Conservation (phyloP, 139 green algal species). For the Closterium sp. region DNA sequence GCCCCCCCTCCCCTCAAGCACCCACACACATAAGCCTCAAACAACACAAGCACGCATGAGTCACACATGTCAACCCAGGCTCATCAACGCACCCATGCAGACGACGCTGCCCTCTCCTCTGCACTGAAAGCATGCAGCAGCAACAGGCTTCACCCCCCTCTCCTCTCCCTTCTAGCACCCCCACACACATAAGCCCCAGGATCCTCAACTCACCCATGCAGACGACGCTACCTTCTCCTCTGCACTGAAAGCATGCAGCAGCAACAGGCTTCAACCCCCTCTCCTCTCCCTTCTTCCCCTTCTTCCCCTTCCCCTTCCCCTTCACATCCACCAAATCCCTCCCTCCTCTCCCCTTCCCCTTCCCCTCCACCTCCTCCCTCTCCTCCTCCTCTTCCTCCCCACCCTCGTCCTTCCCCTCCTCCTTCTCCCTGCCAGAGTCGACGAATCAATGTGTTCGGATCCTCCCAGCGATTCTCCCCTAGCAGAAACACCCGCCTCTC, state of each 20-base stretch:
- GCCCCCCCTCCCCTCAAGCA: no score
- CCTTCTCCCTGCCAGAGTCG: not conserved
- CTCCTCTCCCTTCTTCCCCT: not conserved
- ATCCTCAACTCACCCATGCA: not conserved
- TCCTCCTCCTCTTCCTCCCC: not conserved
- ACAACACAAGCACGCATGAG: no score
- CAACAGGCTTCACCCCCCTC: no score
- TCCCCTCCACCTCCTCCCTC: not conserved
- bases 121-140: no score
- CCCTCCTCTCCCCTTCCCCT: not conserved
- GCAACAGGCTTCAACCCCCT: not conserved
- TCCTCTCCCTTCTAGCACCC: no score
- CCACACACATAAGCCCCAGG: no score
- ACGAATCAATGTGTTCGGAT: not conserved
- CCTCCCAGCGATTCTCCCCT: not conserved
- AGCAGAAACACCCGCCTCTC: not conserved
- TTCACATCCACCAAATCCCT: not conserved
- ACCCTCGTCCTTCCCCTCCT: not conserved
- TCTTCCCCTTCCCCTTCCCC: conserved; percentile 2
- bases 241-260: not conserved
- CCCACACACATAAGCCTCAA: no score
- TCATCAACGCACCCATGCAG: no score
- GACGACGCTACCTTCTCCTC: not conserved
- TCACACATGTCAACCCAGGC: no score
- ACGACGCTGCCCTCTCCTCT: no score